Percentiles rank a stretch among this genome's conserved stretches.
These are phyloP conservation scores for Talaromyces sp. DNA, from an alignment of 2,329 filamentous ascomycete species.

Conservation along the genomic window DNA sequence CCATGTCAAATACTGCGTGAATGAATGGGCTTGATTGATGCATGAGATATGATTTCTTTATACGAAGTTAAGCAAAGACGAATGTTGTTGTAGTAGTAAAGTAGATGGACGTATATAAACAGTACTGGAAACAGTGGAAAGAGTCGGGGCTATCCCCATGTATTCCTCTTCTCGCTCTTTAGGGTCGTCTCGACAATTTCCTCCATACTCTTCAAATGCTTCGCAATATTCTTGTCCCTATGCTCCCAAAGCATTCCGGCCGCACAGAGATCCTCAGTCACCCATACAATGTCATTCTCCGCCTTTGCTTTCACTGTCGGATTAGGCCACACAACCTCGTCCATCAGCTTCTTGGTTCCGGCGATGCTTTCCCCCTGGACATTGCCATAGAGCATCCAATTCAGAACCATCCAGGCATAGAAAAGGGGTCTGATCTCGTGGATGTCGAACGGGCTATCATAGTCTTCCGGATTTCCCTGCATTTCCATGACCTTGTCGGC, in stretches of 20 bases:
- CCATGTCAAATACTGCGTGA: conserved; percentile 22
- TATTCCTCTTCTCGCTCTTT: not conserved
- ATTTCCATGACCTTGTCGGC: not conserved
- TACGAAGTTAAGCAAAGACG: not conserved
- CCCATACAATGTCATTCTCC: not conserved
- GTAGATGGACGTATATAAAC: not conserved
- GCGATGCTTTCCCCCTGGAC: conserved; percentile 29
- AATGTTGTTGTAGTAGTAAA: not conserved
- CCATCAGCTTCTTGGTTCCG: not conserved
- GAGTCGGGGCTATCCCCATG: not conserved
- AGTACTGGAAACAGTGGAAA: not conserved
- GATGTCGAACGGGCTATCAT: not conserved
- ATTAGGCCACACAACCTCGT: conserved; percentile 11
- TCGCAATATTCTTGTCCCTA: not conserved
- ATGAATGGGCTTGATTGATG: conserved; percentile 20
- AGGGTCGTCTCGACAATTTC: not conserved
- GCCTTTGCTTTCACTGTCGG: conserved; percentile 20
- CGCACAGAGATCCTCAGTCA: not conserved
- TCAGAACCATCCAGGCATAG: conserved; percentile 2
- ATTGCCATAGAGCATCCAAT: not conserved
- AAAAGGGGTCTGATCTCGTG: not conserved
- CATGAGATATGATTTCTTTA: conserved; percentile 12
- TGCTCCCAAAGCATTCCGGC: not conserved
- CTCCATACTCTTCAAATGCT: conserved; percentile 1
- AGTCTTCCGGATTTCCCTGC: not conserved